Evolutionary conservation across 176 grass and related monocot species (phyloP).

Genomic region (Oryza longistaminata): DNA sequence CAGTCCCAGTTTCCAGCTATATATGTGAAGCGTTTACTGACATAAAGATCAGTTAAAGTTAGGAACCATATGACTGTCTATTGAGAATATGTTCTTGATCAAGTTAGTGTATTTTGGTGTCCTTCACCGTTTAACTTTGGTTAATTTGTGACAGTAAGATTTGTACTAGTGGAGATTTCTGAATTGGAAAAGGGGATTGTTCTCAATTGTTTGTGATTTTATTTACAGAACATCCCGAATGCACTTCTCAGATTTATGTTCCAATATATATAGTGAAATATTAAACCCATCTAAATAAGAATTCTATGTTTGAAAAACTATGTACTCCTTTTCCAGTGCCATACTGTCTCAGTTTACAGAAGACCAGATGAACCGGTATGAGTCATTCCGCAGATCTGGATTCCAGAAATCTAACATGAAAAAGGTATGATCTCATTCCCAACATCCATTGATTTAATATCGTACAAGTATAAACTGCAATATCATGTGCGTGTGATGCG

Average conservation of each 20-base stretch:
- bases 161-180: not conserved
- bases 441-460: not conserved
- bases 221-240: not conserved
- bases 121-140: not conserved
- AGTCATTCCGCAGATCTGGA: constrained; percentile 82
- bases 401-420: constrained; percentile 88
- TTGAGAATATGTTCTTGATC: not conserved
- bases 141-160: too few species aligned
- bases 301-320: constrained; percentile 6
- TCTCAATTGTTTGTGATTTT: not conserved
- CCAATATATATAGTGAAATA: not conserved
- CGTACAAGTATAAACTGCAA: not conserved
- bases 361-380: constrained; percentile 88
- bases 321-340: constrained; percentile 48
- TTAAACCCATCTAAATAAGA: not conserved
- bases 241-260: not conserved
- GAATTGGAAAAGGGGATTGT: not conserved
- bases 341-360: constrained; percentile 75
- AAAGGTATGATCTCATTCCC: constrained; percentile 50
- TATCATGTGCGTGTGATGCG: not conserved
- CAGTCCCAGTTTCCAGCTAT: not conserved
- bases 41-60: not conserved
- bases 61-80: not conserved
- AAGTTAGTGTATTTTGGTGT: not conserved
- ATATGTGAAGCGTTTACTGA: not conserved